Evolutionary conservation across 1,139 yeast species (phyloP), one percentile per base, ranked within the genome.

Genomic region (Suhomyces guaymorum): DNA sequence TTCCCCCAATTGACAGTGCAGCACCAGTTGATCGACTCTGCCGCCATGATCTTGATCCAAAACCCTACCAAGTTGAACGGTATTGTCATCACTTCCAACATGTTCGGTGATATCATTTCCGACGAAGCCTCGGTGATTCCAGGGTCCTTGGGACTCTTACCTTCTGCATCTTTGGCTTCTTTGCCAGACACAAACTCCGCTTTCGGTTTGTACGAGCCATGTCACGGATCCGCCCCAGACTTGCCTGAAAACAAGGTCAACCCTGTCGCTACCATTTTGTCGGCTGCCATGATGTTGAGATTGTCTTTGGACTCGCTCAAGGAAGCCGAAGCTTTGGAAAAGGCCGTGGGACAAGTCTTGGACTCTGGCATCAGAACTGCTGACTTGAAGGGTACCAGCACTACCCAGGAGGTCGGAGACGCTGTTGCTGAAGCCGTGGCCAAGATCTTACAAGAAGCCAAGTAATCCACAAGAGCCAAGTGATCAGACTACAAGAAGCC

Each of bases 151-250:
- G 98, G 98, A 41, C 77, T 92, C 49, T 75, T 92, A 48, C 98
- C 98, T 31, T 87, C 96, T 43, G 98, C 98, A 5, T 89, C 97
- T 15, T 77, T 92, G 54, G 94, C 97, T 5, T 87, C 97, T 12
- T 75, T 92, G 54, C 98, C 98, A 39, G 97, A 90, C 61, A 80
- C 90, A 30, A 90, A 90, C 72, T 70, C 76, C 32, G 97, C 97
- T 0, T 89, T 92, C 58, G 98, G 98, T 43, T 74, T 92, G 45
- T 92, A 92, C 61, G 98, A 92, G 67, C 98, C 98, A 48, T 90
- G 97, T 59, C 98, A 92, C 61, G 98, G 98, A 30, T 84, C 96
- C 27, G 98, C 98, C 17, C 98, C 98, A 28, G 98, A 92, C 62
- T 77, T 92, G 57, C 82, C 82, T 35, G 71, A 69, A 42, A 87